A percentile compares a stretch with the other conserved stretches of the same genome.
These are phyloP conservation scores for Hericium erinaceus DNA, from an alignment of 768 basidiomycete genomes.

Conservation along the genomic window DNA sequence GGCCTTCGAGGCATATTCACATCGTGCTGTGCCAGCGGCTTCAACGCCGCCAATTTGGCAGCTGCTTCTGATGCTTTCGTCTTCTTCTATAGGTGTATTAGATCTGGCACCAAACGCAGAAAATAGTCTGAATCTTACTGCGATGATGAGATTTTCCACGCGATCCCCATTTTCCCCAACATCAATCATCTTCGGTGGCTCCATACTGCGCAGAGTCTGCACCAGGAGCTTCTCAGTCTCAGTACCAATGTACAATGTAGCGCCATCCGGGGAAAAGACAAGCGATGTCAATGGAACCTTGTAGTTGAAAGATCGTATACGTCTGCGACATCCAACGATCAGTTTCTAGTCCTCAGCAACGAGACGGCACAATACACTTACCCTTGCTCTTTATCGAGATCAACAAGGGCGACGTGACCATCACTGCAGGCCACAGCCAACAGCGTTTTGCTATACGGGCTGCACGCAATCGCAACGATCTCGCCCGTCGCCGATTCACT, in stretches of 20 bases:
- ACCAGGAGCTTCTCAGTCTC: constrained; percentile 53
- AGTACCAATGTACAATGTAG: constrained; percentile 56
- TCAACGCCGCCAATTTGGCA: constrained; percentile 23
- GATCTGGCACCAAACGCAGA: neutral
- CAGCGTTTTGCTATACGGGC: constrained; percentile 71
- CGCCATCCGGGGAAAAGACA: constrained; percentile 62
- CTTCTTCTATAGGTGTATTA: constrained; percentile 10
- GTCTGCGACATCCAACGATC: constrained; percentile 25
- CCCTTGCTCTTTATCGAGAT: constrained; percentile 71
- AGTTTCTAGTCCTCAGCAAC: neutral
- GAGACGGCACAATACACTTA: constrained; percentile 21
- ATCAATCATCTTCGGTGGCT: constrained; percentile 47
- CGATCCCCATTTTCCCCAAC: constrained; percentile 39
- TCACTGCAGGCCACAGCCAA: constrained; percentile 46
- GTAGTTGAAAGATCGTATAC: constrained; percentile 49
- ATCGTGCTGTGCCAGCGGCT: constrained; percentile 11
- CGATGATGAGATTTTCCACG: constrained; percentile 47
- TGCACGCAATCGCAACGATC: constrained; percentile 50
- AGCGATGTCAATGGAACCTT: constrained; percentile 49
- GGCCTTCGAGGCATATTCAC: constrained; percentile 5
- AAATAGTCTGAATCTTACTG: constrained; percentile 29
- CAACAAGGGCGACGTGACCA: constrained; percentile 51
- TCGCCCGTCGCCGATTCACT: constrained; percentile 34
- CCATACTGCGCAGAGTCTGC: constrained; percentile 54
- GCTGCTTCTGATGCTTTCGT: constrained; percentile 17